Evolutionary conservation across 306 rosid species (phyloP), one percentile per base, ranked within the genome.

Genomic region (Citrullus colocynthis): DNA sequence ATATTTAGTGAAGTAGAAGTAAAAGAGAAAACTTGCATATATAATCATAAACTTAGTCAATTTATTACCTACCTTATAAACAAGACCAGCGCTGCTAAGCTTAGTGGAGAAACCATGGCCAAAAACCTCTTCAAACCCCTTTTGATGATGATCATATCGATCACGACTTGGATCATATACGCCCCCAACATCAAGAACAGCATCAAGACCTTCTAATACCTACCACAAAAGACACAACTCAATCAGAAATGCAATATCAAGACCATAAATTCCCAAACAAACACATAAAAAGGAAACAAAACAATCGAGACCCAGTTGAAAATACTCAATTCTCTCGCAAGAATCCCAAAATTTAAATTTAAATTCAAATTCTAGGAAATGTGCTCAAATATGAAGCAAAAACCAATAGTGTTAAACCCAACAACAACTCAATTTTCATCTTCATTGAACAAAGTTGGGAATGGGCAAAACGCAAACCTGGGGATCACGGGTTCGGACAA

Each of bases 121-220:
- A 78, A 96, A 96, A 81, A 85, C 86, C 89, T 92, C 99, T 54
- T 75, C 91, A 85, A 96, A 96, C 20, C 98, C 97, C 75, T 96
- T 96, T 63, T 96, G 99, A 82, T 96, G 99, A 88, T 96, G 99
- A 87, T 96, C 99, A 78, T 91, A 96, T 56, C 97, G 86, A 83
- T 96, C 90, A 76, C 28, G 81, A 69, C 82, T 78, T 10, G 97
- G 96, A 74, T 92, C 97, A 81, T 92, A 96, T 32, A 88, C 93
- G 57, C 99, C 99, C 42, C 98, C 99, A 80, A 91, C 99, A 82
- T 96, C 99, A 84, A 96, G 98, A 85, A 96, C 99, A 11, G 93
- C 96, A 69, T 96, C 98, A 79, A 96, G 91, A 82, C 87, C 88
- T 79, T 91, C 91, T 84, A 96, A 84, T 62, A 92, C 93, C 99